Evolutionary conservation across 768 basidiomycete species (phyloP), one percentile per base, ranked within the genome.

Genomic region (Kockovaella imperatae): DNA sequence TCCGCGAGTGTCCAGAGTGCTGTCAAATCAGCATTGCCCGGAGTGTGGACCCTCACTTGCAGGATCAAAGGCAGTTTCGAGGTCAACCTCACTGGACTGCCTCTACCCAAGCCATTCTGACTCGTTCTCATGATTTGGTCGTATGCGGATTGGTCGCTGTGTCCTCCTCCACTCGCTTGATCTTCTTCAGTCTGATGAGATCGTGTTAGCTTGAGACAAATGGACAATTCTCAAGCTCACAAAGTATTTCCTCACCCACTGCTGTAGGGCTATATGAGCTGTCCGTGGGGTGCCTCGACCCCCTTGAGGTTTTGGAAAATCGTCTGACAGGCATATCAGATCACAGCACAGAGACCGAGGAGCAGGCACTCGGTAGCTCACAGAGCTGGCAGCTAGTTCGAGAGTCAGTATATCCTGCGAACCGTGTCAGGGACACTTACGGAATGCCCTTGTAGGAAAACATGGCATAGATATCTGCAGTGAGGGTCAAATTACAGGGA

Each of bases 231-330:
- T n/a, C n/a, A n/a, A 76, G 54, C 57, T 47, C 42, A 64, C 72
- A 60, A 91, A 93, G 63, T 93, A 86, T 31, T 78, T 68, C 28
- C 82, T 76, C 29, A 89, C 77, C 86, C 87, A 95, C 21, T 82
- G 73, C 7, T 78, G 75, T 24, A 93, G 67, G 0, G 74, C 61
- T 14, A 75, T 66, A 35, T 78, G 72, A 35, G 77, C 54, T 14
- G 49, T 43, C 17, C 55, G 34, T 25, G 20, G 25, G 6, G n/a
- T 42, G 36, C 13, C 41, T 40, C 14, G 49, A 53, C 14, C 45
- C 47, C 42, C 34, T 42, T 26, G 62, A 10, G 31, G 49, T 49
- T 68, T 67, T 0, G 66, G 64, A 40, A 70, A 70, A 32, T 71
- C 67, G 47, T 60, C 68, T 69, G 43, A 0, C 1, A 11, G 36